phyloP scores from a whole-genome alignment of 306 rosid species.

The Trifolium subterraneum region DNA sequence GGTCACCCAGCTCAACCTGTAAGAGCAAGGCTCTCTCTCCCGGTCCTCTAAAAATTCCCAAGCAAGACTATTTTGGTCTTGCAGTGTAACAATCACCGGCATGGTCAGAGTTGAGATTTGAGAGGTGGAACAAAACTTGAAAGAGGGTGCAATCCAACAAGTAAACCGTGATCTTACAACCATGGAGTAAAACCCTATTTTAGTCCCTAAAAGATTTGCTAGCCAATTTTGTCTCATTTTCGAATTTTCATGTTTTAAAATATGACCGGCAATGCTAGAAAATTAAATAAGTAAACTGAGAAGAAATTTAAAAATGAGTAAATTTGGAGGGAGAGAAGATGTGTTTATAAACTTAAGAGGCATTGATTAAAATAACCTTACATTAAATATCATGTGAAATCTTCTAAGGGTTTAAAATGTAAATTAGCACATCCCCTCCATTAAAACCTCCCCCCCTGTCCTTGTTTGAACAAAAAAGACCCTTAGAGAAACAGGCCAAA shows the following conservation, averaged over 20 bases:
- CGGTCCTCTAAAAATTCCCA: not conserved
- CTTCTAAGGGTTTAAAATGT: not conserved
- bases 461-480: not conserved
- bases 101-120: not conserved
- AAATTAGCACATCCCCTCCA: not conserved
- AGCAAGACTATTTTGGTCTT: not conserved
- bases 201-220: not conserved
- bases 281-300: not conserved
- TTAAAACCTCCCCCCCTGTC: not conserved
- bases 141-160: not conserved
- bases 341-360: not conserved
- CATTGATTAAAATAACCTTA: not conserved
- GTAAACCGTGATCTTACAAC: not conserved
- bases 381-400: not conserved
- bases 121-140: not conserved
- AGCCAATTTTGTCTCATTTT: not conserved
- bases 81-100: not conserved
- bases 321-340: slow-evolving; percentile 3
- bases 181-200: not conserved
- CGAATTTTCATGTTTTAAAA: not conserved
- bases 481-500: not conserved
- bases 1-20: not conserved
- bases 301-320: not conserved
- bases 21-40: not conserved
- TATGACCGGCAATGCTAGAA: not conserved